Evolutionary conservation across 176 grass and related monocot species (phyloP).

Genomic region (Ensete ventricosum): DNA sequence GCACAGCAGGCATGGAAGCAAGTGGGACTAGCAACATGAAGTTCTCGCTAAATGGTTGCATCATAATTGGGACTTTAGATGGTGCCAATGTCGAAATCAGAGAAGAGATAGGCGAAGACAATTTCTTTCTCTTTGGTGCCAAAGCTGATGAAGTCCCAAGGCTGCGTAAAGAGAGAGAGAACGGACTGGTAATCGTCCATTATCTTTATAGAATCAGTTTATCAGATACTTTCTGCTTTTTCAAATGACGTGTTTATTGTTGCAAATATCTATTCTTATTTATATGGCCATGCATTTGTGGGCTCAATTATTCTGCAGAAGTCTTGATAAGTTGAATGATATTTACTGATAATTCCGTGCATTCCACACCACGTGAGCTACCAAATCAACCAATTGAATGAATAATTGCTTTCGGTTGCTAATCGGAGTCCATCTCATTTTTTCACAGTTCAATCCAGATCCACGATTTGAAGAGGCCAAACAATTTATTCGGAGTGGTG

Average conservation of each 20-base stretch:
- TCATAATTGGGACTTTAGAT: conserved; percentile 97
- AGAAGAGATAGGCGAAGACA: conserved; percentile 88
- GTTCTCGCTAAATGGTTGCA: conserved; percentile 86
- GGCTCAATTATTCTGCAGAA: not conserved
- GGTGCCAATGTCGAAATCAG: conserved; percentile 99
- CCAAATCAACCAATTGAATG: not conserved
- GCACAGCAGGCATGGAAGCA: conserved; percentile 98
- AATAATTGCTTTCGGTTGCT: not conserved
- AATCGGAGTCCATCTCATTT: conserved; percentile 21
- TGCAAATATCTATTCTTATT: not conserved
- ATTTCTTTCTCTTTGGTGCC: conserved; percentile 98
- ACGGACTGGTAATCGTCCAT: conserved; percentile 47
- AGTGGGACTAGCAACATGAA: conserved; percentile 99
- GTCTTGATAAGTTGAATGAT: not conserved
- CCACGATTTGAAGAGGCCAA: conserved; percentile 93
- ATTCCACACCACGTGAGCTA: no score
- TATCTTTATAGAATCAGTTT: not conserved
- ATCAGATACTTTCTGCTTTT: not conserved
- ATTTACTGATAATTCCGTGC: not conserved
- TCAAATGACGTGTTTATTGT: not conserved
- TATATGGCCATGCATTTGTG: not conserved
- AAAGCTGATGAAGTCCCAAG: conserved; percentile 78
- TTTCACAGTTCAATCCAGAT: conserved; percentile 78
- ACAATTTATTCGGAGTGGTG: conserved; percentile 55
- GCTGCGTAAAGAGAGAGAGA: conserved; percentile 89